These are phyloP conservation scores for Cynanchum wilfordii DNA, from an alignment of 257 asterid species.

Conservation along the genomic window DNA sequence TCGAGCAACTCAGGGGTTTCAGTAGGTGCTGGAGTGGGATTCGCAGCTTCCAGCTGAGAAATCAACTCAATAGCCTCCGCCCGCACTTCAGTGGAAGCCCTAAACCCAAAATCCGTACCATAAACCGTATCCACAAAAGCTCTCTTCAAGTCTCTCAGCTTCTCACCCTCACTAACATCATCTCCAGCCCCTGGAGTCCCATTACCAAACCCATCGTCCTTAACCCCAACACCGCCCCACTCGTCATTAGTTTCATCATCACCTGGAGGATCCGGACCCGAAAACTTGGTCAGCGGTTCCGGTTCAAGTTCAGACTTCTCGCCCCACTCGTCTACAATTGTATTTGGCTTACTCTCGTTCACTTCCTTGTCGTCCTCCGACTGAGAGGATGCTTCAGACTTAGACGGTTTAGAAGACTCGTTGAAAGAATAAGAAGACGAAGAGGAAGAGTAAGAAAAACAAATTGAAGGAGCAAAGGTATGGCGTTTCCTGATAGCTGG, in stretches of 20 bases:
- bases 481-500: not conserved
- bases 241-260: slow-evolving; percentile 49
- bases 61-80: slow-evolving; percentile 87
- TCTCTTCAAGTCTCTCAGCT: slow-evolving; percentile 60
- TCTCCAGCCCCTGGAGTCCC: slow-evolving; percentile 42
- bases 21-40: slow-evolving; percentile 81
- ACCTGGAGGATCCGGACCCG: slow-evolving; percentile 59
- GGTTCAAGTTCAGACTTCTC: slow-evolving; percentile 64
- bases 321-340: slow-evolving; percentile 71
- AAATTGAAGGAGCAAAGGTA: slow-evolving; percentile 1
- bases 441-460: not conserved
- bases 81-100: slow-evolving; percentile 69
- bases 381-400: slow-evolving; percentile 8
- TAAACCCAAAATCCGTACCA: slow-evolving; percentile 73
- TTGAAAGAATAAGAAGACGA: slow-evolving; percentile 2
- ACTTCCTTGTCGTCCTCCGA: not conserved
- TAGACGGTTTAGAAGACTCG: slow-evolving; percentile 19
- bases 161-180: slow-evolving; percentile 25
- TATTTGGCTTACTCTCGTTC: slow-evolving; percentile 21
- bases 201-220: slow-evolving; percentile 25
- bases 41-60: slow-evolving; percentile 75
- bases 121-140: slow-evolving; percentile 71
- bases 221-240: slow-evolving; percentile 43
- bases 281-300: slow-evolving; percentile 38
- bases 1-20: slow-evolving; percentile 69